Conservation (phyloP, 441 rosid genomes). For the Erodium texanum region DNA sequence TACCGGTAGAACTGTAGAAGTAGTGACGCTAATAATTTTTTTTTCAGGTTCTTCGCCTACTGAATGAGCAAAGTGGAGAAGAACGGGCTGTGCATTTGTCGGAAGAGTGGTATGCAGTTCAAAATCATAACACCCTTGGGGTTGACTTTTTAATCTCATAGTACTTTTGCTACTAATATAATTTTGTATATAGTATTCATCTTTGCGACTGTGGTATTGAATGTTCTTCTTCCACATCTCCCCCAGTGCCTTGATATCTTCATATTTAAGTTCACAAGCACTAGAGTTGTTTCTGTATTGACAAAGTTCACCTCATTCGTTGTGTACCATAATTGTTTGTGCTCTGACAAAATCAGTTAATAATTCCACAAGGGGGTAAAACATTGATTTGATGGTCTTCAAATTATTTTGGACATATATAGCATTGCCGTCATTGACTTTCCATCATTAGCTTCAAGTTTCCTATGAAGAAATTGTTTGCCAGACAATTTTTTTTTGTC, state of each 20-base stretch:
- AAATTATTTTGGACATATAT: slow-evolving; percentile 11
- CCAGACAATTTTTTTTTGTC: neutral
- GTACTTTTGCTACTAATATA: neutral
- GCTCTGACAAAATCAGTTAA: neutral
- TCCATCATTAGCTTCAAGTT: neutral
- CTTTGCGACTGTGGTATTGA: neutral
- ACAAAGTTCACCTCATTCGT: neutral
- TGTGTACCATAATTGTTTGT: neutral
- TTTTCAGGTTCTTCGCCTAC: slow-evolving; percentile 82
- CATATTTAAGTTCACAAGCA: neutral
- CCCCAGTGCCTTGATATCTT: slow-evolving; percentile 2
- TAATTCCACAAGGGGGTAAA: neutral
- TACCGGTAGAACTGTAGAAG: slow-evolving; percentile 11
- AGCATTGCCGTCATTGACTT: slow-evolving; percentile 2
- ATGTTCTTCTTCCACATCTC: neutral
- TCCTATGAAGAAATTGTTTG: neutral
- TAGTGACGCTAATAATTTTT: slow-evolving; percentile 20
- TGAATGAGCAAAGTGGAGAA: slow-evolving; percentile 83
- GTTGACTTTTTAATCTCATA: neutral
- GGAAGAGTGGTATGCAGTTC: slow-evolving; percentile 69
- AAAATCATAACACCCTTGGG: neutral
- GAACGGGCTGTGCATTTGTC: slow-evolving; percentile 61
- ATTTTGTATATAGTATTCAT: neutral
- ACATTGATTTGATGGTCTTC: slow-evolving; percentile 6
- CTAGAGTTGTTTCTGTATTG: neutral